Base-by-base conservation (phyloP, 2,329 filamentous ascomycete species). In the Leptoxyphium fumago region DNA sequence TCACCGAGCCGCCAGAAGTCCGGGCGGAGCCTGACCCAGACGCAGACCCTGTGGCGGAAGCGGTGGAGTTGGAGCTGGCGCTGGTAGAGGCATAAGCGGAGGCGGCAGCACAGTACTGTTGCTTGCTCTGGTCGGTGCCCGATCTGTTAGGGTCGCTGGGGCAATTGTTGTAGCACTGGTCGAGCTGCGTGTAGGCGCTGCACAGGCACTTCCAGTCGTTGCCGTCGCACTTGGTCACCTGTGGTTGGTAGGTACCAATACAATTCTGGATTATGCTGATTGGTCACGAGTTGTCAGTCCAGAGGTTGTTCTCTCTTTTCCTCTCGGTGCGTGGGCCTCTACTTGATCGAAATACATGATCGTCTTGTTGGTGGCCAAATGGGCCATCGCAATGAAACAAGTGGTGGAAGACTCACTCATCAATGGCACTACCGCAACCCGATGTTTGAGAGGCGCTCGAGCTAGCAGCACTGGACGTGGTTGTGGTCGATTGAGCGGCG, bases 141-240 rank as follows among this genome's bases (percentile, higher is more conserved):
- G 55, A 55, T 34, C 56, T 52, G 41, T 58, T 60, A 13, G 63
- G 48, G 53, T 54, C 50, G 71, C 67, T 50, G 43, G 76, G 75
- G 64, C 78, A 80, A 66, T 77, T 76, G 66, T 73, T 72, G 65
- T 77, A 80, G 71, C 77, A 80, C 10, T 50, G 53, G 9, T 55
- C 40, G 42, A 60, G 50, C 40, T 53, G 53, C 32, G 57, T 69
- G 58, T 71, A 74, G 52, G 73, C 68, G 41, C 68, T 63, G 61
- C 77, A 81, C 28, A 78, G 64, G 61, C 77, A 80, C 52, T 64
- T 60, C 62, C 66, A 75, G 60, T 75, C 71, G 49, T 69, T 70
- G 36, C 53, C 44, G 29, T 48, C 52, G 60, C 73, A 75, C 39
- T 51, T 52, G 14, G 63, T 49, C 53, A 73, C 60, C 45, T 65